Conservation (phyloP, 129 eudicot species). For the Helianthus annuus region DNA sequence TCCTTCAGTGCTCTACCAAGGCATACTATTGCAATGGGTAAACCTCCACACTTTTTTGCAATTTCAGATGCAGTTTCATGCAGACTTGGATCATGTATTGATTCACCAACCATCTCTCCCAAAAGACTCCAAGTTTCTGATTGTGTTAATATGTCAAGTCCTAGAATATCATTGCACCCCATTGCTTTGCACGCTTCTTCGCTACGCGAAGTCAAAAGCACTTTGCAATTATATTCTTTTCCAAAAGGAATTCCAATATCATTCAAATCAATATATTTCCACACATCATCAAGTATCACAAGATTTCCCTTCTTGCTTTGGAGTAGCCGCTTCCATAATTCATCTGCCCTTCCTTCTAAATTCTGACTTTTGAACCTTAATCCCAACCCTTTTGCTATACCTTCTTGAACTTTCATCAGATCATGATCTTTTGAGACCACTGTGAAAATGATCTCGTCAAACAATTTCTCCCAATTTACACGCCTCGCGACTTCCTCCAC, state of each 20-base stretch:
- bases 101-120: conserved; percentile 39
- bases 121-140: conserved; percentile 39
- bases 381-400: conserved; percentile 28
- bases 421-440: conserved; percentile 36
- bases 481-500: conserved; percentile 38
- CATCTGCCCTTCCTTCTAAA: conserved; percentile 32
- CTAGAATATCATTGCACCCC: conserved; percentile 28
- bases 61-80: conserved; percentile 31
- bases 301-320: conserved; percentile 41
- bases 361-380: conserved; percentile 21
- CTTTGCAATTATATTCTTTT: conserved; percentile 30
- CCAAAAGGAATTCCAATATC: conserved; percentile 36
- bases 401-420: conserved; percentile 34
- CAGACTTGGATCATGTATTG: conserved; percentile 26
- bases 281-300: conserved; percentile 45
- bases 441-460: conserved; percentile 33
- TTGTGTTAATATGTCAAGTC: conserved; percentile 28
- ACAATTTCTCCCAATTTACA: conserved; percentile 34
- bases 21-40: conserved; percentile 43
- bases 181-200: conserved; percentile 26
- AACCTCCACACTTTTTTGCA: conserved; percentile 41
- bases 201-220: conserved; percentile 37
- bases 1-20: conserved; percentile 41
- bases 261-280: conserved; percentile 31
- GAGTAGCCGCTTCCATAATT: conserved; percentile 32